phyloP scores from a whole-genome alignment of 805 yeast genomes.

The Candida nitratophila region DNA sequence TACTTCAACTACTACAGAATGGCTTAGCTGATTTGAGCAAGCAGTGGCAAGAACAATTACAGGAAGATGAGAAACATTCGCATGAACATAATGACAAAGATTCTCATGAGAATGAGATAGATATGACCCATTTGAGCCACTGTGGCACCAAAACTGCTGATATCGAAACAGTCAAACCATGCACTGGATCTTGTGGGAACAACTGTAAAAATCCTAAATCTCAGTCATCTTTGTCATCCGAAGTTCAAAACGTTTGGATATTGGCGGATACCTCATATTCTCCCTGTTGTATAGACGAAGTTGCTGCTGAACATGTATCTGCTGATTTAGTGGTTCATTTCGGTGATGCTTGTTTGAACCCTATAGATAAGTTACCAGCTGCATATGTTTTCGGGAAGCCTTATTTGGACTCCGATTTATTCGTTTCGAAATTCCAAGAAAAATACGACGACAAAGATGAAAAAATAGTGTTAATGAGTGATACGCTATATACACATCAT shows the following conservation, averaged over 20 bases:
- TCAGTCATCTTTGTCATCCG: slow-evolving; percentile 5
- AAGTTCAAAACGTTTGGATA: slow-evolving; percentile 51
- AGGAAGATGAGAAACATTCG: slow-evolving; percentile 4
- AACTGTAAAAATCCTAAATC: slow-evolving; percentile 17
- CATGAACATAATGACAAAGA: slow-evolving; percentile 1
- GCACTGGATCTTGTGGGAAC: slow-evolving; percentile 22
- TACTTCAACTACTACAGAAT: slow-evolving; percentile 48
- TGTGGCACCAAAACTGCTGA: slow-evolving; percentile 10
- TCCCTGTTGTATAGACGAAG: slow-evolving; percentile 93
- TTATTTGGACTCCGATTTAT: slow-evolving; percentile 33
- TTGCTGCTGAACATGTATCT: slow-evolving; percentile 87
- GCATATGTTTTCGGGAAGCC: slow-evolving; percentile 77
- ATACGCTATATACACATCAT: slow-evolving; percentile 54
- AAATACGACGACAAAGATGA: slow-evolving; percentile 32
- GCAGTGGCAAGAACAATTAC: neutral
- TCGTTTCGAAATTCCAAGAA: slow-evolving; percentile 33
- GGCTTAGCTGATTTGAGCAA: slow-evolving; percentile 14
- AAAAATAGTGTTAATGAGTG: slow-evolving; percentile 63
- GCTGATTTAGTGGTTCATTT: slow-evolving; percentile 87
- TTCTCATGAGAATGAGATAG: slow-evolving; percentile 5
- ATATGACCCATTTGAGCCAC: slow-evolving; percentile 4
- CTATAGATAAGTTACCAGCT: slow-evolving; percentile 65
- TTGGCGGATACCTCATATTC: slow-evolving; percentile 95
- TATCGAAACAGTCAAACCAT: slow-evolving; percentile 15
- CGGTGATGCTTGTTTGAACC: slow-evolving; percentile 90